Evolutionary conservation across 2,329 filamentous ascomycete genomes (phyloP).

Genomic region (Nigrospora oryzae): DNA sequence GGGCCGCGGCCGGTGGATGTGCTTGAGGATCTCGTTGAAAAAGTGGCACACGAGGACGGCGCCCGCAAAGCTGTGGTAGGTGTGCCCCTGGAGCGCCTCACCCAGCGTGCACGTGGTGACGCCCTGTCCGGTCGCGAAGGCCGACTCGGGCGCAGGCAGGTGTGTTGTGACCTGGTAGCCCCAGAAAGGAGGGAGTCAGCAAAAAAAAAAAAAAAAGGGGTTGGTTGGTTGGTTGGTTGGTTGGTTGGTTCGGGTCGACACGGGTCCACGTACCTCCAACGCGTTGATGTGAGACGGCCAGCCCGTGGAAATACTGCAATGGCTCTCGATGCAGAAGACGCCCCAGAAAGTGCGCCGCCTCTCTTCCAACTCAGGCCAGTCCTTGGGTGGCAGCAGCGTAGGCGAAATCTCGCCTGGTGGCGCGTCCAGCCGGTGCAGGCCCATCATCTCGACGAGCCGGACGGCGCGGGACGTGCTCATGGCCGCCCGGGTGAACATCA

Average conservation of each 20-base stretch:
- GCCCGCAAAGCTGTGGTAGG: constrained; percentile 63
- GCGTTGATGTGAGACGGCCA: constrained; percentile 80
- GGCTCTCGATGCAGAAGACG: constrained; percentile 73
- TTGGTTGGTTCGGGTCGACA: no score
- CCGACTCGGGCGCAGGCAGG: constrained; percentile 71
- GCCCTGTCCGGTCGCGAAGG: constrained; percentile 59
- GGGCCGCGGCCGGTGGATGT: constrained; percentile 64
- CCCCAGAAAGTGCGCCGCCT: constrained; percentile 81
- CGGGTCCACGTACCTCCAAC: constrained; percentile 41
- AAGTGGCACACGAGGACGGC: constrained; percentile 68
- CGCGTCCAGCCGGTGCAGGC: constrained; percentile 42
- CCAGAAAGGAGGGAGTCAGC: constrained; percentile 1
- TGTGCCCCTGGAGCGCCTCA: constrained; percentile 52
- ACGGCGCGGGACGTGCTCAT: constrained; percentile 67
- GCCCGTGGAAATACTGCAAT: constrained; percentile 80
- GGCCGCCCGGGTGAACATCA: constrained; percentile 80
- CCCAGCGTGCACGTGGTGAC: constrained; percentile 56
- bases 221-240: no score
- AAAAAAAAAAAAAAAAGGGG: neutral
- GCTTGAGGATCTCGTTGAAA: constrained; percentile 73
- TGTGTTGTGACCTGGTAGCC: constrained; percentile 58
- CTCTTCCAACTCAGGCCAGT: constrained; percentile 79
- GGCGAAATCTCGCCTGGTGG: constrained; percentile 43
- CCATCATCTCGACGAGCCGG: constrained; percentile 74
- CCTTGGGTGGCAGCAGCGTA: constrained; percentile 61